Evolutionary conservation across 2,329 filamentous ascomycete species (phyloP).

Genomic region (Lithohypha guttulata): DNA sequence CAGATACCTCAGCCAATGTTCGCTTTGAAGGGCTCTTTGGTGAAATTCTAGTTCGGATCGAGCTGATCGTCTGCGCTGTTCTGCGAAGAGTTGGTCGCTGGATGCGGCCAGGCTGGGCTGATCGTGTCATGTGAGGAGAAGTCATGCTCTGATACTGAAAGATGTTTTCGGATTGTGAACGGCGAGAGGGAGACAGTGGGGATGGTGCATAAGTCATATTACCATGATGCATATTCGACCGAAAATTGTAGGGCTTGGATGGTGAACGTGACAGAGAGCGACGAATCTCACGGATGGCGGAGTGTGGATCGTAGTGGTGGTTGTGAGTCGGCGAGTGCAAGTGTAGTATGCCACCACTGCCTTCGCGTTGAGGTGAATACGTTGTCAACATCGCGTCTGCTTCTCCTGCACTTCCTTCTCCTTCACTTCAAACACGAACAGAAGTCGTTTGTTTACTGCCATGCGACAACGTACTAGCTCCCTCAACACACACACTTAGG

Average conservation of each 20-base stretch:
- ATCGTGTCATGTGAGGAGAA: constrained; percentile 51
- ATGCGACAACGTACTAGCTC: too few relatives aligned
- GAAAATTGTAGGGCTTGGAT: constrained; percentile 54
- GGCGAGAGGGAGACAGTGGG: constrained; percentile 48
- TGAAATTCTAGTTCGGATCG: constrained; percentile 54
- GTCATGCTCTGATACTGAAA: constrained; percentile 36
- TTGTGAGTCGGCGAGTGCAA: constrained; percentile 76
- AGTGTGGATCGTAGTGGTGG: constrained; percentile 71
- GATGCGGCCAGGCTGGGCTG: constrained; percentile 56
- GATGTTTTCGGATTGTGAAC: constrained; percentile 44
- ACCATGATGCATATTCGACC: constrained; percentile 42
- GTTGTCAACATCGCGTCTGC: constrained; percentile 39
- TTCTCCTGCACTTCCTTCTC: background rate
- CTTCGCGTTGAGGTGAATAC: constrained; percentile 39
- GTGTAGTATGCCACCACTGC: constrained; percentile 70
- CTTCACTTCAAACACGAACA: constrained; percentile 9
- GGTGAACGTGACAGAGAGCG: constrained; percentile 89
- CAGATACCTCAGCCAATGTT: constrained; percentile 57
- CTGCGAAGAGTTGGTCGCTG: constrained; percentile 35
- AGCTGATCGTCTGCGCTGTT: constrained; percentile 24
- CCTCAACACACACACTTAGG: too few relatives aligned
- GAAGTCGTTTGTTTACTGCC: background rate
- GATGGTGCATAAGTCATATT: constrained; percentile 38
- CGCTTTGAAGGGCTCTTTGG: constrained; percentile 75
- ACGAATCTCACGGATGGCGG: constrained; percentile 70